A percentile compares a stretch with the other conserved stretches of the same genome.
Evolutionary conservation across 225 moss, liverwort and hornwort species (phyloP).

Genomic region (Pseudoscleropodium purum): DNA sequence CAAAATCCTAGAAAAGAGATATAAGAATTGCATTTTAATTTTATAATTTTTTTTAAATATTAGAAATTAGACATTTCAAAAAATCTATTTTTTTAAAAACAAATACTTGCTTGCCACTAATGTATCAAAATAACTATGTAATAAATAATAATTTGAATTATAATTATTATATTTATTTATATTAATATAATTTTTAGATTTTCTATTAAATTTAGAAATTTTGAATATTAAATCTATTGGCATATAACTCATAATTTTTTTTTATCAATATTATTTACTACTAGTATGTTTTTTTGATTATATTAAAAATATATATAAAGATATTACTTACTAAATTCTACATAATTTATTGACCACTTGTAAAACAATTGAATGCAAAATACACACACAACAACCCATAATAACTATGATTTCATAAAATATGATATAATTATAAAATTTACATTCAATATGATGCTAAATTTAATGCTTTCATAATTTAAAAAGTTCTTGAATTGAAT

Average conservation of each 20-base stretch:
- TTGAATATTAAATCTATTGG: neutral
- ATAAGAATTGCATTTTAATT: accelerated
- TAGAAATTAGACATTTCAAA: too few relatives aligned
- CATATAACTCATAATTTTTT: too few relatives aligned
- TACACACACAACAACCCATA: neutral
- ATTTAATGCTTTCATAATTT: neutral
- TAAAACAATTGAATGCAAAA: neutral
- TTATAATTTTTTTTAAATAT: too few relatives aligned
- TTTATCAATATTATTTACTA: too few relatives aligned
- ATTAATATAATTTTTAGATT: neutral
- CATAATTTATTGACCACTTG: neutral
- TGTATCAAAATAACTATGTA: neutral
- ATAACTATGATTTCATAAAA: neutral
- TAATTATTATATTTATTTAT: neutral
- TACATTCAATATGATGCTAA: too few relatives aligned
- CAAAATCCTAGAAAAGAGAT: accelerated
- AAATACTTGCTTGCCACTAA: accelerated
- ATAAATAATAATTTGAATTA: neutral
- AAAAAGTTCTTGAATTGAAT: too few relatives aligned
- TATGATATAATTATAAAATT: neutral
- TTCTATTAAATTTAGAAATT: neutral
- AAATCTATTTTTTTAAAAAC: neutral
- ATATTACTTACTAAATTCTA: neutral
- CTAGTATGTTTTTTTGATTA: too few relatives aligned
- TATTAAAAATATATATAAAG: neutral